Conservation (phyloP, 2,329 filamentous ascomycete species). For the Rutstroemia sydowiana region DNA sequence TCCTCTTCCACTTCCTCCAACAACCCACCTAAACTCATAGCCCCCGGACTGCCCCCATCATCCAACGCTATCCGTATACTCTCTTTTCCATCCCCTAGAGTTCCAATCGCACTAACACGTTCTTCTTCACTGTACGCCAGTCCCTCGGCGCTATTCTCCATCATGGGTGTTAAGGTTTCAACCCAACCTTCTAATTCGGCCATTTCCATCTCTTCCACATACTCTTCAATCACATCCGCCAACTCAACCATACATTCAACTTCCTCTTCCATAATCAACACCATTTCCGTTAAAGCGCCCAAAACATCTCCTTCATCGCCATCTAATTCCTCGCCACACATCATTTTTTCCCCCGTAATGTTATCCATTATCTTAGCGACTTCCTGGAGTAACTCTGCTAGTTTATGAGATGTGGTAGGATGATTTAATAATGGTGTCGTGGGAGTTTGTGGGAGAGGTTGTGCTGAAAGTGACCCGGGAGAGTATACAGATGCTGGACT, state of each 20-base stretch:
- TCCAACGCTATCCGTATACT: background rate
- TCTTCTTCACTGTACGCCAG: background rate
- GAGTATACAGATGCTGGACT: background rate
- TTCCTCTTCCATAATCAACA: constrained; percentile 8
- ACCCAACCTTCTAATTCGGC: constrained; percentile 1
- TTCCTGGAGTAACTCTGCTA: constrained; percentile 4
- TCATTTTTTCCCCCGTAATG: constrained; percentile 3
- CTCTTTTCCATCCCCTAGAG: background rate
- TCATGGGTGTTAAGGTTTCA: background rate
- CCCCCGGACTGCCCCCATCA: background rate
- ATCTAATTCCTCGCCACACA: constrained; percentile 4
- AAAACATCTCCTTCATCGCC: constrained; percentile 1
- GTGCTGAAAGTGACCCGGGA: too few species aligned
- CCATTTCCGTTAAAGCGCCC: constrained; percentile 4
- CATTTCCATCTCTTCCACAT: constrained; percentile 5
- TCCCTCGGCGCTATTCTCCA: background rate
- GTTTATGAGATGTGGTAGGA: background rate
- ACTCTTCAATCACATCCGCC: constrained; percentile 3
- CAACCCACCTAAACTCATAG: background rate
- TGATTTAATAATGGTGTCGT: background rate
- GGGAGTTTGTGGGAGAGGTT: background rate
- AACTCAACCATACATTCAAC: constrained; percentile 4
- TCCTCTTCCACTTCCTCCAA: constrained; percentile 4
- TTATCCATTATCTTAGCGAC: constrained; percentile 6
- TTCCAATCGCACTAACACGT: background rate